These are phyloP conservation scores for Beauveria asiatica DNA, from an alignment of 2,329 filamentous ascomycete genomes.

Conservation along the genomic window DNA sequence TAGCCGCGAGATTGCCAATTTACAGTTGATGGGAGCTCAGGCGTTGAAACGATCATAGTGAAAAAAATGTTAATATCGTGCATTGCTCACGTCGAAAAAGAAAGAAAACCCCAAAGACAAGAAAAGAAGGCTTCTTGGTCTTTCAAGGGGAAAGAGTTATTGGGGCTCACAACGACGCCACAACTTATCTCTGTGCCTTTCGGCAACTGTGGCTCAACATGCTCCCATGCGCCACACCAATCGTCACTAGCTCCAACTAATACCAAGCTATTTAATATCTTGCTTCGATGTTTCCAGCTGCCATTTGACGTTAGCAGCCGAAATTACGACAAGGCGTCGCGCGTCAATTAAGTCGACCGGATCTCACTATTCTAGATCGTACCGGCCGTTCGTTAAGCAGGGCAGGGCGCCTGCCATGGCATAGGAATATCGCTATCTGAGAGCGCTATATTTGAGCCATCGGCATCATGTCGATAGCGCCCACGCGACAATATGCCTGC, in stretches of 20 bases:
- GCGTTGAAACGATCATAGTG: no score
- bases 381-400: not conserved
- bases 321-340: not conserved
- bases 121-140: no score
- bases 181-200: not conserved
- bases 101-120: no score
- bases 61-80: no score
- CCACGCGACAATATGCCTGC: constrained; percentile 35
- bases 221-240: not conserved
- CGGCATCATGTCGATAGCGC: not conserved
- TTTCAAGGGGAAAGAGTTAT: not conserved
- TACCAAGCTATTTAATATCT: not conserved
- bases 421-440: not conserved
- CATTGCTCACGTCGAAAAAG: no score
- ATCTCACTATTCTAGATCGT: no score
- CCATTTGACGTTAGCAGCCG: not conserved
- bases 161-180: not conserved
- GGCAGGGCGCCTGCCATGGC: not conserved
- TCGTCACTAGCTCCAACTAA: constrained; percentile 1
- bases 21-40: no score
- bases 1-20: no score
- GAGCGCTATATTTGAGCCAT: not conserved
- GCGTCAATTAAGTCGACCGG: not conserved
- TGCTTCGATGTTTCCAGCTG: not conserved
- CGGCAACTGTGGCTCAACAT: not conserved